Percentiles rank a stretch among this genome's conserved stretches.
Conservation (phyloP, 768 basidiomycete species). For the Krasilnikovozyma curviuscula region DNA sequence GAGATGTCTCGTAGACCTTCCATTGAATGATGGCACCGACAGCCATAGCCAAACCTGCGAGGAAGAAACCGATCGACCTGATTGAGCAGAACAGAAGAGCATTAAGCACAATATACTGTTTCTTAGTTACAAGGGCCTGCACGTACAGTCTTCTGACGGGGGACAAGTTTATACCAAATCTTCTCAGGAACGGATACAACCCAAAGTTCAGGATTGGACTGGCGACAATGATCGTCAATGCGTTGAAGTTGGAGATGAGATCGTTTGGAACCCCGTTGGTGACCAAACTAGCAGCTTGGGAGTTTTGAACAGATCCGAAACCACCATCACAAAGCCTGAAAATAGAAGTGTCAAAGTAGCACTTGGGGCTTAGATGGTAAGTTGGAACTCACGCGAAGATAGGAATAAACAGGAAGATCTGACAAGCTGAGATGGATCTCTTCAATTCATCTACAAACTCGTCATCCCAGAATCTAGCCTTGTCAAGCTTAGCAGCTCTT, state of each 20-base stretch:
- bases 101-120: neutral
- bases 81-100: neutral
- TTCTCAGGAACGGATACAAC: constrained; percentile 20
- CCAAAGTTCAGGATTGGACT: constrained; percentile 21
- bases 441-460: constrained; percentile 24
- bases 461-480: constrained; percentile 23
- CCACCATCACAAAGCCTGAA: constrained; percentile 9
- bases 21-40: constrained; percentile 24
- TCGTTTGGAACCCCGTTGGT: constrained; percentile 24
- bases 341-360: neutral
- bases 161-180: constrained; percentile 18
- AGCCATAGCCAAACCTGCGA: constrained; percentile 15
- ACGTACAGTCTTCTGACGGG: constrained; percentile 18
- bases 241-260: constrained; percentile 22
- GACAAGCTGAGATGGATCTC: constrained; percentile 20
- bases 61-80: constrained; percentile 10
- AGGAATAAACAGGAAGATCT: constrained; percentile 16
- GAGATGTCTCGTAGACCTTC: constrained; percentile 21
- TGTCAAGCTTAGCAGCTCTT: too few relatives aligned
- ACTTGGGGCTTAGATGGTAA: neutral
- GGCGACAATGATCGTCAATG: constrained; percentile 8
- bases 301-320: constrained; percentile 20
- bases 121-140: neutral
- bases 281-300: constrained; percentile 21
- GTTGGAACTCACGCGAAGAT: constrained; percentile 17